Evolutionary conservation across 176 grass and related monocot genomes (phyloP).

Genomic region (Oryza longistaminata): DNA sequence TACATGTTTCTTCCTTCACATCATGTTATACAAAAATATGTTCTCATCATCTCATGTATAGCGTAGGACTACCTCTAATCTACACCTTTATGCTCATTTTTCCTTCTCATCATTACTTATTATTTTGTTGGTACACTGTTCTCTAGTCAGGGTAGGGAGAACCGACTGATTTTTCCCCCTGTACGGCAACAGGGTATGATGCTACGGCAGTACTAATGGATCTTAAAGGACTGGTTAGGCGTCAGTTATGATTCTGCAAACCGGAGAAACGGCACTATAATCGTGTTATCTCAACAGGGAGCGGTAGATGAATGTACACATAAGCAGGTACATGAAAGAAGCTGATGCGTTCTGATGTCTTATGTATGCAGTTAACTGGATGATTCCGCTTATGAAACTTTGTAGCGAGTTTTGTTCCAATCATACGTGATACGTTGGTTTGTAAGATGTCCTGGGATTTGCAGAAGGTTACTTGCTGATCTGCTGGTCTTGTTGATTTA

Average conservation of each 20-base stretch:
- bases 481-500: neutral
- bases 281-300: neutral
- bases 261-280: neutral
- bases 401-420: neutral
- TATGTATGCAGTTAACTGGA: neutral
- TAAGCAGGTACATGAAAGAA: neutral
- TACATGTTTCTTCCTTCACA: neutral
- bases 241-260: neutral
- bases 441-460: neutral
- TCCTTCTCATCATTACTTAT: neutral
- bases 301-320: neutral
- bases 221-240: neutral
- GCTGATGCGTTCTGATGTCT: neutral
- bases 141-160: neutral
- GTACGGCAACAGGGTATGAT: slow-evolving; percentile 1
- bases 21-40: neutral
- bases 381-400: neutral
- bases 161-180: neutral
- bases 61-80: neutral
- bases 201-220: neutral
- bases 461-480: neutral
- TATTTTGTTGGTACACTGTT: neutral
- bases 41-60: neutral
- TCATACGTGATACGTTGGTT: neutral
- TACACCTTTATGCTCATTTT: neutral